Conservation (phyloP, 441 rosid species). For the Corymbia calophylla region DNA sequence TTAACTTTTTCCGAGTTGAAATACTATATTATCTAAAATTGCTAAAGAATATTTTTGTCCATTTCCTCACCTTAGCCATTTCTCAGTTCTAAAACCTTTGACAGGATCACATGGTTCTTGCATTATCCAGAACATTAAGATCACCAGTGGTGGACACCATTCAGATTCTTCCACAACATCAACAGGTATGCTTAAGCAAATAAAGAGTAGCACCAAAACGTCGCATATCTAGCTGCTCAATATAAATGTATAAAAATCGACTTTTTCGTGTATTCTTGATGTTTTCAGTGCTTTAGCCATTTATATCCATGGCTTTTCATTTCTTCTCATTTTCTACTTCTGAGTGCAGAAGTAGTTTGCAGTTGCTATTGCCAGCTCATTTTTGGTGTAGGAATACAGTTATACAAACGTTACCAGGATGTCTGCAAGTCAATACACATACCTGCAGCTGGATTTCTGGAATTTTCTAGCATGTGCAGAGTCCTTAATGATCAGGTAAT, state of each 20-base stretch:
- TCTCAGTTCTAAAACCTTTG: not conserved
- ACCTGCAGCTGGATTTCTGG: slow-evolving; percentile 63
- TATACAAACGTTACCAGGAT: slow-evolving; percentile 53
- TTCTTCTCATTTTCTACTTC: not conserved
- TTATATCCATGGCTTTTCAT: not conserved
- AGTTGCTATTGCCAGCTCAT: slow-evolving; percentile 1
- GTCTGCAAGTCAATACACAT: slow-evolving; percentile 58
- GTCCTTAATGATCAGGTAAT: slow-evolving; percentile 85
- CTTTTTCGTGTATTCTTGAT: not conserved
- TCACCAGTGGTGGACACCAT: slow-evolving; percentile 73
- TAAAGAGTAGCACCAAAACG: not conserved
- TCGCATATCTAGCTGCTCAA: not conserved
- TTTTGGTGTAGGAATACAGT: slow-evolving; percentile 31
- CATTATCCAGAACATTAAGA: slow-evolving; percentile 56
- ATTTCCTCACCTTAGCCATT: not conserved
- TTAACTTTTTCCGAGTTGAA: not conserved
- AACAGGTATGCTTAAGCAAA: slow-evolving; percentile 49
- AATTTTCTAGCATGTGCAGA: slow-evolving; percentile 62
- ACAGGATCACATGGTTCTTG: slow-evolving; percentile 80
- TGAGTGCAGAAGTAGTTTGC: not conserved
- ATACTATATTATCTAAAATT: not conserved
- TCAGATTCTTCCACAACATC: slow-evolving; percentile 92
- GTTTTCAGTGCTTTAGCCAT: not conserved
- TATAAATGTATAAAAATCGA: too few relatives aligned
- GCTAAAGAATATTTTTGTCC: not conserved